phyloP scores from a whole-genome alignment of 805 yeast species.

The Starmerella ratchasimensis region DNA sequence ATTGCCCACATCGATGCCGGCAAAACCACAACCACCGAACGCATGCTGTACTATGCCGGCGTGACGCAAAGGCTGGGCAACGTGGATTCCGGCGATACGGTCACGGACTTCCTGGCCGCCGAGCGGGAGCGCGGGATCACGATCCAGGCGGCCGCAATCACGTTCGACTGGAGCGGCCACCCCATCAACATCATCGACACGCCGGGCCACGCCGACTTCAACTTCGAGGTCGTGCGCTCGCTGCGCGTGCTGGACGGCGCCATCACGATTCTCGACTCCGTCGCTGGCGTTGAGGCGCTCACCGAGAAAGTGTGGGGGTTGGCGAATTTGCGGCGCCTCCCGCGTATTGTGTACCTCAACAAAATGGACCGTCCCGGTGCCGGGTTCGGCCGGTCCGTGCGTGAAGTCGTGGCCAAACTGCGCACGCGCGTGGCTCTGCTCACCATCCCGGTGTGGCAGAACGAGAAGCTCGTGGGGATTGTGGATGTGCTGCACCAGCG shows the following conservation, averaged over 20 bases:
- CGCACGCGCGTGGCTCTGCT: constrained; percentile 59
- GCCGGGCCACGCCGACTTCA: constrained; percentile 96
- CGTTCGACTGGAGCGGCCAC: constrained; percentile 69
- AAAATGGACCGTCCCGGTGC: constrained; percentile 97
- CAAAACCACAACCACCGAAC: constrained; percentile 91
- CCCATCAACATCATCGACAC: constrained; percentile 85
- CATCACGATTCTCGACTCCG: constrained; percentile 83
- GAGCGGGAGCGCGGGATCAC: constrained; percentile 91
- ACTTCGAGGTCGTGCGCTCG: constrained; percentile 84
- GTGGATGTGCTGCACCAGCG: constrained; percentile 59
- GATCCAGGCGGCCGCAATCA: constrained; percentile 89
- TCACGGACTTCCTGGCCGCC: constrained; percentile 79
- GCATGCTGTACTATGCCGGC: constrained; percentile 86
- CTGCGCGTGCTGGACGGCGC: constrained; percentile 88
- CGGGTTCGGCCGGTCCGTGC: constrained; percentile 79
- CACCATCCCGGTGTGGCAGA: constrained; percentile 61
- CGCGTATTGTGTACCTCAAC: constrained; percentile 68
- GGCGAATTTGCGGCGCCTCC: constrained; percentile 52
- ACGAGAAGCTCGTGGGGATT: constrained; percentile 51
- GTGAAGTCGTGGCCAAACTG: constrained; percentile 63
- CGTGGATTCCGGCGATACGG: constrained; percentile 94
- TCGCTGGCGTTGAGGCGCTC: constrained; percentile 97
- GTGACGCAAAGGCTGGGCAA: constrained; percentile 66
- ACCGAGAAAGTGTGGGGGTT: constrained; percentile 96
- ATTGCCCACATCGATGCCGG: constrained; percentile 99